Evolutionary conservation across 768 basidiomycete genomes (phyloP).

Genomic region (Tulasnella sp.): DNA sequence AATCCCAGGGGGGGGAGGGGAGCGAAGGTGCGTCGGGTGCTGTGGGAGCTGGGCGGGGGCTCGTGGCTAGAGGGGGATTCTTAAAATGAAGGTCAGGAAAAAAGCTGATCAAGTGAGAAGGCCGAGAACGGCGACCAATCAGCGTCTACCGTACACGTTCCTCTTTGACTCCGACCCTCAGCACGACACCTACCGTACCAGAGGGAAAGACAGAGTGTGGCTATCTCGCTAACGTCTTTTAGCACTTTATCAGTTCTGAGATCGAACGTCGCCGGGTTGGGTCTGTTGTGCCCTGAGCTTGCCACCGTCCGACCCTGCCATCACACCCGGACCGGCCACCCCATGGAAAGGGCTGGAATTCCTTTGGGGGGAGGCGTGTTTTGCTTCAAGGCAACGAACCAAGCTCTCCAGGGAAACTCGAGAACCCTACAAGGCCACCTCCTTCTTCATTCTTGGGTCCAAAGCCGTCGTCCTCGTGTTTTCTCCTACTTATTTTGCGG

Average conservation of each 20-base stretch:
- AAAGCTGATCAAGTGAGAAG: conserved; percentile 7
- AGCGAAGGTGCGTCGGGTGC: conserved; percentile 3
- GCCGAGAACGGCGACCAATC: conserved; percentile 12
- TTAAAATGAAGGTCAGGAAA: conserved; percentile 13
- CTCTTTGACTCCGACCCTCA: conserved; percentile 12
- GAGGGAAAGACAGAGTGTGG: not conserved
- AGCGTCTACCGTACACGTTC: not conserved
- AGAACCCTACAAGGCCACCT: not conserved
- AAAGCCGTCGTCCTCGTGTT: conserved; percentile 1
- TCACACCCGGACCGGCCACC: not conserved
- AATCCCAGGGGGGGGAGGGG: no score
- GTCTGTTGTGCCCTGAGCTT: conserved; percentile 3
- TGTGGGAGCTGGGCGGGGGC: conserved; percentile 5
- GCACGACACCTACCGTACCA: no score
- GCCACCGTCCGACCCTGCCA: conserved; percentile 1
- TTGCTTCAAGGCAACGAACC: not conserved
- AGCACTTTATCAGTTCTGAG: conserved; percentile 5
- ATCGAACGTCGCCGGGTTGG: conserved; percentile 13
- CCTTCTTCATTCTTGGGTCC: not conserved
- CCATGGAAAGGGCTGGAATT: not conserved
- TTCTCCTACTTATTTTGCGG: conserved; percentile 16
- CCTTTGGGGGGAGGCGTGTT: not conserved
- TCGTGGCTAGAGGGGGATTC: not conserved
- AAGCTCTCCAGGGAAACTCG: not conserved
- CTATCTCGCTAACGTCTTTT: conserved; percentile 5